Evolutionary conservation across 352 stramenopile species (phyloP), one percentile per base, ranked within the genome.

Genomic region (Globisporangium irregulare): DNA sequence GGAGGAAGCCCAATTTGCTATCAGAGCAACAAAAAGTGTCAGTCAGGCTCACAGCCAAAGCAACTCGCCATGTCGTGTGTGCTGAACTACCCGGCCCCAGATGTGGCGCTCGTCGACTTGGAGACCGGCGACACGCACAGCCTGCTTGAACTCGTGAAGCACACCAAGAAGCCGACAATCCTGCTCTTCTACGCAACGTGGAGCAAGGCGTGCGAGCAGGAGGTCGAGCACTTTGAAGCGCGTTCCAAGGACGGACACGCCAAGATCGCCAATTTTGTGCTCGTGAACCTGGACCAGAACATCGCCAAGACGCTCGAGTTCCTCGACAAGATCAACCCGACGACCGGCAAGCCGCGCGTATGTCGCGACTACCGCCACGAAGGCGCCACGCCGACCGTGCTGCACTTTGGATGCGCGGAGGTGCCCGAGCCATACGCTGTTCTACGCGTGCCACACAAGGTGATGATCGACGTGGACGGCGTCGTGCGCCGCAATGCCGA

Each of bases 161-260:
- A 68, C 62, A 76, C 69, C 36, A 73, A 73, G 51, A 70, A 74
- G 38, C 74, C 78, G 27, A 84, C 77, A 18, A 67, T 88, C 58
- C 51, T 87, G 70, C 79, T 84, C 25, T 87, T 90, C 62, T 89
- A 88, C 71, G 80, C 79, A 18, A 91, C 82, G 38, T 90, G 80
- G 82, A 87, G 80, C 73, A 79, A 75, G 29, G 78, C 79, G 24
- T 87, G 81, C 48, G 69, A 75, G 24, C 65, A 74, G 3, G 81
- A 88, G 32, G 77, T 89, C 41, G 80, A 87, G 67, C 54, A 75
- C 41, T 84, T 91, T 62, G 79, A 89, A 53, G 67, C 73, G 1
- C 85, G 81, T 68, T 89, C 77, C 64, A 90, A 89, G 67, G 69
- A 66, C 64, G 75, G 67, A 20, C 71, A 84, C 65, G 41, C 78